These are phyloP conservation scores for Erodium chrysanthum DNA, from an alignment of 441 rosid genomes.

Conservation along the genomic window DNA sequence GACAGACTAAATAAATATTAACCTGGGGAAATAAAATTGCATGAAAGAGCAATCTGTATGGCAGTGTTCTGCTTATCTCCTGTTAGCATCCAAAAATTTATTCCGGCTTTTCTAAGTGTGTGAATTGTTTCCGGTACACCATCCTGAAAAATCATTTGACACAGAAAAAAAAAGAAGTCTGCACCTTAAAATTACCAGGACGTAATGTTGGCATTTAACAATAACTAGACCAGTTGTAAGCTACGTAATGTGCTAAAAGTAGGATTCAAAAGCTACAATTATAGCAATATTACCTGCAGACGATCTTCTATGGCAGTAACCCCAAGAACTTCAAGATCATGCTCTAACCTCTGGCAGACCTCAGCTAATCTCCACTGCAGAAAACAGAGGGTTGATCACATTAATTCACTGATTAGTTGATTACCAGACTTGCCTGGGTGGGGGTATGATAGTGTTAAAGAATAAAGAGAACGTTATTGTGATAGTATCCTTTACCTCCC, in stretches of 20 bases:
- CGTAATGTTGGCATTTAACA: background rate
- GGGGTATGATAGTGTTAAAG: background rate
- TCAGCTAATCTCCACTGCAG: constrained; percentile 97
- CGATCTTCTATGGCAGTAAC: constrained; percentile 97
- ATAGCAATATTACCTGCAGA: constrained; percentile 51
- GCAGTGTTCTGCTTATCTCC: constrained; percentile 80
- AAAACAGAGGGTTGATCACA: constrained; percentile 21
- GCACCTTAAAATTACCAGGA: background rate
- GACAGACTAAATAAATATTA: background rate
- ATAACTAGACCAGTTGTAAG: constrained; percentile 6
- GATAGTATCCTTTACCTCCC: constrained; percentile 58
- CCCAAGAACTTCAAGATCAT: constrained; percentile 82
- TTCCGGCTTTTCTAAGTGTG: constrained; percentile 65
- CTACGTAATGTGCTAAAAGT: constrained; percentile 12
- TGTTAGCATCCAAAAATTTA: constrained; percentile 79
- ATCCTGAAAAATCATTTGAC: constrained; percentile 33
- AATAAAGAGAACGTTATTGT: constrained; percentile 13
- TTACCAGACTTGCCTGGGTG: constrained; percentile 10
- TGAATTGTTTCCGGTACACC: constrained; percentile 78
- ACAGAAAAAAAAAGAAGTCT: background rate
- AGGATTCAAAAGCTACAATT: constrained; percentile 18
- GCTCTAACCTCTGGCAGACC: constrained; percentile 88
- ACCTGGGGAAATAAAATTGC: constrained; percentile 76
- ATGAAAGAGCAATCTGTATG: constrained; percentile 67
- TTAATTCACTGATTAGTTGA: constrained; percentile 15